phyloP scores from a whole-genome alignment of 116 monocot species.

The Phalaenopsis hybrid region DNA sequence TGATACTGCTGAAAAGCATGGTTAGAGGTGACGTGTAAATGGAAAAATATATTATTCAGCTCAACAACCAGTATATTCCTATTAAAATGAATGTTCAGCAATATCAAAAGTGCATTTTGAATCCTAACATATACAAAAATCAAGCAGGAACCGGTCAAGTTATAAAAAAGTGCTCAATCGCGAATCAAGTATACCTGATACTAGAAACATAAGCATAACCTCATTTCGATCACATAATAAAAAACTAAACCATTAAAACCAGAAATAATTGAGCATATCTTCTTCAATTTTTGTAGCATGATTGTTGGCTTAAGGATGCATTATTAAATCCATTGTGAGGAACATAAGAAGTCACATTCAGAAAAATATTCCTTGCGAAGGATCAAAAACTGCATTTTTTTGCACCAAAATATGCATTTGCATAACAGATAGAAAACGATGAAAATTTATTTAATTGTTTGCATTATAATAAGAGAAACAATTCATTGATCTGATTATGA shows the following conservation, averaged over 20 bases:
- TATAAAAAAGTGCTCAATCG: neutral
- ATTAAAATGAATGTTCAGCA: neutral
- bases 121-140: neutral
- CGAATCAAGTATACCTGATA: neutral
- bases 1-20: neutral
- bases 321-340: neutral
- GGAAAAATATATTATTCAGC: neutral
- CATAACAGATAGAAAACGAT: neutral
- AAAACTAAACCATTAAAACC: neutral
- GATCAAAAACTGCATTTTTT: neutral
- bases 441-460: neutral
- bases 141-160: neutral
- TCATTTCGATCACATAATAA: constrained; percentile 16
- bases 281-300: neutral
- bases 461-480: neutral
- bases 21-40: neutral
- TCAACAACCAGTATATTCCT: neutral
- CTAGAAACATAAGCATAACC: neutral
- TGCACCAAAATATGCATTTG: neutral
- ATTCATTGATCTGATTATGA: neutral
- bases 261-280: neutral
- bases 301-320: neutral
- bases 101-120: neutral
- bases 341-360: neutral
- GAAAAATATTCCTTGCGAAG: neutral